Evolutionary conservation across 192 early-diverging fungal genomes (phyloP), one percentile per base, ranked within the genome.

Genomic region (Jimgerdemannia lactiflua): DNA sequence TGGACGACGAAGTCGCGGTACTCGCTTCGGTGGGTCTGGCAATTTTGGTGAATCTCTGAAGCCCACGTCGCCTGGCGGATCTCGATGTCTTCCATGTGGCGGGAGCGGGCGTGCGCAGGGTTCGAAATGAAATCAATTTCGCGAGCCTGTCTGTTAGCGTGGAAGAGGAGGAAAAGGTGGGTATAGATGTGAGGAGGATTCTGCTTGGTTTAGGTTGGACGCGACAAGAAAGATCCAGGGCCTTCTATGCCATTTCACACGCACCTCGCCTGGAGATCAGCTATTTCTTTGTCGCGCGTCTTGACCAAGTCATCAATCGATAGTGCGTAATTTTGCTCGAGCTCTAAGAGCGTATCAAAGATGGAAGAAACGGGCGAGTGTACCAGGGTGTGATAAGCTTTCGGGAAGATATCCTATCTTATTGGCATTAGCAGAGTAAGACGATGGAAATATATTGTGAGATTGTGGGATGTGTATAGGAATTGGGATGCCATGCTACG

Each of bases 1-100:
- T 88, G 80, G 9, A 87, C 69, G n/a, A 89, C 82, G 77, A 89
- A 86, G 20, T 88, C 85, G 49, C 86, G 80, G 70, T 89, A 89
- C 76, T 89, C 86, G 43, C 78, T 54, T 66, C 86, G 79, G 73
- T 89, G 88, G 0, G 74, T 77, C 18, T 74, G 71, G 63, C 86
- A 84, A 2, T 80, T 76, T 49, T 89, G 83, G 68, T 84, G 81
- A 14, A 89, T 67, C 67, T 88, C 83, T 14, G 85, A 86, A 6
- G 82, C 85, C 78, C 83, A 86, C 1, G 82, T 86, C 39, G 86
- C 88, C 71, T 88, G 85, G 10, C 78, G 73, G 4, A 87, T 71
- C 65, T 88, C 85, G 71, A 83, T 73, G 49, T 85, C 80, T 79
- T 87, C 86, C 17, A 86, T 71, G 54, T 87, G 83, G 3, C 75